Evolutionary conservation across 805 yeast genomes (phyloP).

Genomic region (Scheffersomyces coipomensis): DNA sequence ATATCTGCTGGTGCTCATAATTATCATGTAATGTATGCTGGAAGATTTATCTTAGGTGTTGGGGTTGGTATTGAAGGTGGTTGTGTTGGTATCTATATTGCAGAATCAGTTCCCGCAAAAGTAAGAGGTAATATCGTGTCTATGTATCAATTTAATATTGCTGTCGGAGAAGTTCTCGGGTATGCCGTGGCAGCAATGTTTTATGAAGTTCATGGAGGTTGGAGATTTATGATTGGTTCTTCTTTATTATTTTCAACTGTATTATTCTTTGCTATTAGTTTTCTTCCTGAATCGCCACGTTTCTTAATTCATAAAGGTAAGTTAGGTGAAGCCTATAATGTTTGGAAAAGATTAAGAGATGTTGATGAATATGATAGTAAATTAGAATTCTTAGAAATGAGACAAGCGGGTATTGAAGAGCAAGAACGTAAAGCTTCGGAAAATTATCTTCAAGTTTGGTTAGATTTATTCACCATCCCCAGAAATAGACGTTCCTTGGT

Average conservation of each 20-base stretch:
- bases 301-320: slow-evolving; percentile 40
- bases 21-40: slow-evolving; percentile 46
- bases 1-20: slow-evolving; percentile 47
- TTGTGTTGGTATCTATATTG: slow-evolving; percentile 59
- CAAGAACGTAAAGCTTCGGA: slow-evolving; percentile 35
- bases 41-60: slow-evolving; percentile 56
- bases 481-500: slow-evolving; percentile 62
- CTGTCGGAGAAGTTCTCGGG: slow-evolving; percentile 66
- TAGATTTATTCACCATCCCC: slow-evolving; percentile 53
- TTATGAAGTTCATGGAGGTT: slow-evolving; percentile 53
- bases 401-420: slow-evolving; percentile 50
- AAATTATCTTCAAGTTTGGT: slow-evolving; percentile 36
- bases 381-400: slow-evolving; percentile 58
- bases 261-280: slow-evolving; percentile 51
- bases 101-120: slow-evolving; percentile 59
- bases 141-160: slow-evolving; percentile 61
- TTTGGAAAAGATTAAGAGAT: slow-evolving; percentile 58
- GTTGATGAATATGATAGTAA: slow-evolving; percentile 39
- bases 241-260: slow-evolving; percentile 57
- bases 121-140: slow-evolving; percentile 62
- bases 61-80: slow-evolving; percentile 71
- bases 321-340: slow-evolving; percentile 46
- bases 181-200: slow-evolving; percentile 64
- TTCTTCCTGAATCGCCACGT: slow-evolving; percentile 53
- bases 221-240: slow-evolving; percentile 68